These are phyloP conservation scores for Phenoliferia sp. DNA, from an alignment of 1,284 basidiomycete genomes.

Conservation along the genomic window DNA sequence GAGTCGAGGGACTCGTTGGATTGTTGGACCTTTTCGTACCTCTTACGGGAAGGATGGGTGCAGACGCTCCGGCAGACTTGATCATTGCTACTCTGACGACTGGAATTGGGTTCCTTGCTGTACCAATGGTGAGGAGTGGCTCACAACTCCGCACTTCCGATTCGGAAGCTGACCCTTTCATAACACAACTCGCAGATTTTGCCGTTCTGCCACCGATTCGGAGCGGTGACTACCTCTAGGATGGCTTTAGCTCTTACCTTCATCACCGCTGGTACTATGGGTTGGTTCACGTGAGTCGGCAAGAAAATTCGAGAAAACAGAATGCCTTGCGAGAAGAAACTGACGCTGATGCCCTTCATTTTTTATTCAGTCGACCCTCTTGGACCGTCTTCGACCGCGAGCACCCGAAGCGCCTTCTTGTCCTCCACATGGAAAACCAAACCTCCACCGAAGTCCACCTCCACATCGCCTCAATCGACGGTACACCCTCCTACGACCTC, in stretches of 20 bases:
- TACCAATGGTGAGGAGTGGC: constrained; percentile 20
- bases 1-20: constrained; percentile 62
- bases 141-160: too few species aligned
- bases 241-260: constrained; percentile 54
- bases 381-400: constrained; percentile 69
- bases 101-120: constrained; percentile 21
- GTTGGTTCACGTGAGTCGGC: constrained; percentile 32
- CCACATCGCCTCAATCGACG: constrained; percentile 78
- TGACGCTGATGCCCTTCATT: too few species aligned
- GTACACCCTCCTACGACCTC: constrained; percentile 65
- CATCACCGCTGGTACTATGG: constrained; percentile 43
- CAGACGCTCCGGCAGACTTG: constrained; percentile 73
- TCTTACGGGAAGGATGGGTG: constrained; percentile 42
- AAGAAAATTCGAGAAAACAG: too few species aligned
- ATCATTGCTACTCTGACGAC: constrained; percentile 65
- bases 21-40: constrained; percentile 89
- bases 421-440: constrained; percentile 77
- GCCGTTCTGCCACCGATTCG: constrained; percentile 44
- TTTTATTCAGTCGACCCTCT: too few species aligned
- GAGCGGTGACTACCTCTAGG: constrained; percentile 21
- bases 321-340: too few species aligned
- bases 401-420: constrained; percentile 84
- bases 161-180: background rate
- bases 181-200: constrained; percentile 5
- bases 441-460: constrained; percentile 66